Percentiles rank a stretch among this genome's conserved stretches.
These are phyloP conservation scores for Thraustochytrium striatum DNA, from an alignment of 352 stramenopile genomes.

Conservation along the genomic window DNA sequence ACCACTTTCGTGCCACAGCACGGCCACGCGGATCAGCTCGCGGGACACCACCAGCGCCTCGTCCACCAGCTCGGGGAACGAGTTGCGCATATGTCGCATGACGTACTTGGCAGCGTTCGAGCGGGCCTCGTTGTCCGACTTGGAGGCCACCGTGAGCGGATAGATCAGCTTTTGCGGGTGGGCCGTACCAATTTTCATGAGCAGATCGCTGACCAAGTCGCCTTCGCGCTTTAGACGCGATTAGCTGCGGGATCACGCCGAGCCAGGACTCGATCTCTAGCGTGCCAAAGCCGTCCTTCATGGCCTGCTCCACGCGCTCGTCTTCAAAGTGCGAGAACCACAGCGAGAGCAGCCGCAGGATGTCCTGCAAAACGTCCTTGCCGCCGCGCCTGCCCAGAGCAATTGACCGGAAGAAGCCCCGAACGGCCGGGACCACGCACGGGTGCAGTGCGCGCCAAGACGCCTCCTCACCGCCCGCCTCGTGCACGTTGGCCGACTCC, in stretches of 20 bases:
- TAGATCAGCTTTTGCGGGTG: constrained; percentile 98
- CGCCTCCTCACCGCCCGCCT: neutral
- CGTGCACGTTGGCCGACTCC: neutral
- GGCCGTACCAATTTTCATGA: constrained; percentile 67
- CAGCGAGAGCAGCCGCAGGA: constrained; percentile 94
- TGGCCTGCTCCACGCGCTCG: constrained; percentile 72
- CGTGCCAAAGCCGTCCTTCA: constrained; percentile 75
- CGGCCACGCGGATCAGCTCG: constrained; percentile 96
- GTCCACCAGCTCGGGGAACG: constrained; percentile 89
- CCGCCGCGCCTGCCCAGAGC: neutral
- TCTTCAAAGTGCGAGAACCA: constrained; percentile 93
- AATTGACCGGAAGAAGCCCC: constrained; percentile 37
- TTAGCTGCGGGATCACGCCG: constrained; percentile 93
- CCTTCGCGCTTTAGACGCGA: constrained; percentile 65
- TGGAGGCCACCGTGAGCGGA: constrained; percentile 90
- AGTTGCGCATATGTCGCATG: constrained; percentile 85
- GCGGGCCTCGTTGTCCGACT: constrained; percentile 84
- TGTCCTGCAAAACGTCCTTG: constrained; percentile 76
- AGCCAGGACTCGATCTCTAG: constrained; percentile 96
- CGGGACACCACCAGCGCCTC: constrained; percentile 89
- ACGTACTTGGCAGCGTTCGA: constrained; percentile 88
- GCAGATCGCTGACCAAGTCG: constrained; percentile 58
- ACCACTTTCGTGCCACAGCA: constrained; percentile 99
- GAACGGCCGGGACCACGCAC: constrained; percentile 16
- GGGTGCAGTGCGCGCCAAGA: neutral